A percentile compares a stretch with the other conserved stretches of the same genome.
Conservation (phyloP, 495 filamentous ascomycete genomes). For the Penicillium goetzii region DNA sequence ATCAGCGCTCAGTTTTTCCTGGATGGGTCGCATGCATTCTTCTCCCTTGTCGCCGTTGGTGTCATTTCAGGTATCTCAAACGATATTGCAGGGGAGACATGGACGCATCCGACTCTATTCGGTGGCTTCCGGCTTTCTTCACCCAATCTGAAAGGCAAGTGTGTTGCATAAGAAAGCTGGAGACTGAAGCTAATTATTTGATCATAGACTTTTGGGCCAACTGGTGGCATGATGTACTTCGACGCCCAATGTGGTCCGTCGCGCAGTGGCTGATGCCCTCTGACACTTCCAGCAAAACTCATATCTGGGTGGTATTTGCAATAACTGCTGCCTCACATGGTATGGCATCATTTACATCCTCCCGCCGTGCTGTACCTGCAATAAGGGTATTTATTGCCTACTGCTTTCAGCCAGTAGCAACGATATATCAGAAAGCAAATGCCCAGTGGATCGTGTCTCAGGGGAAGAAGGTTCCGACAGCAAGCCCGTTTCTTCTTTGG, state of each 20-base stretch:
- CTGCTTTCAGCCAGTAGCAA: slow-evolving; percentile 3
- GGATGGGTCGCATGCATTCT: slow-evolving; percentile 2
- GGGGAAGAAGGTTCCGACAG: background rate
- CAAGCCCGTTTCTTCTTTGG: background rate
- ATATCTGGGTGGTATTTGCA: slow-evolving; percentile 4
- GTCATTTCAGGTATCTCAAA: background rate
- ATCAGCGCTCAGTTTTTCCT: slow-evolving; percentile 5
- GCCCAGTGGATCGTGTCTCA: background rate
- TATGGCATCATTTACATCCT: slow-evolving; percentile 11
- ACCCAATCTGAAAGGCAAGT: slow-evolving; percentile 4
- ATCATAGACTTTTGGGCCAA: slow-evolving; percentile 5
- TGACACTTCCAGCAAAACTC: background rate
- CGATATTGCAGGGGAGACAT: slow-evolving; percentile 6
- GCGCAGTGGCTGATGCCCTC: slow-evolving; percentile 3
- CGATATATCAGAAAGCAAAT: slow-evolving; percentile 1
- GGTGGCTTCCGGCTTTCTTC: slow-evolving; percentile 3
- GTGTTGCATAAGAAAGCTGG: background rate
- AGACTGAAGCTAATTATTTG: background rate
- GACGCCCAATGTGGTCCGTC: slow-evolving; percentile 7
- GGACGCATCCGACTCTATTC: slow-evolving; percentile 1
- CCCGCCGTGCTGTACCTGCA: slow-evolving; percentile 2
- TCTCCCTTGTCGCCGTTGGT: background rate
- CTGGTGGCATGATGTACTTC: slow-evolving; percentile 8
- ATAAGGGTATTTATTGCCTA: slow-evolving; percentile 1
- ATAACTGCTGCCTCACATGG: slow-evolving; percentile 6